Percentiles rank a stretch among this genome's conserved stretches.
Conservation (phyloP, 1,284 basidiomycete species). For the Gymnopus androsaceus region DNA sequence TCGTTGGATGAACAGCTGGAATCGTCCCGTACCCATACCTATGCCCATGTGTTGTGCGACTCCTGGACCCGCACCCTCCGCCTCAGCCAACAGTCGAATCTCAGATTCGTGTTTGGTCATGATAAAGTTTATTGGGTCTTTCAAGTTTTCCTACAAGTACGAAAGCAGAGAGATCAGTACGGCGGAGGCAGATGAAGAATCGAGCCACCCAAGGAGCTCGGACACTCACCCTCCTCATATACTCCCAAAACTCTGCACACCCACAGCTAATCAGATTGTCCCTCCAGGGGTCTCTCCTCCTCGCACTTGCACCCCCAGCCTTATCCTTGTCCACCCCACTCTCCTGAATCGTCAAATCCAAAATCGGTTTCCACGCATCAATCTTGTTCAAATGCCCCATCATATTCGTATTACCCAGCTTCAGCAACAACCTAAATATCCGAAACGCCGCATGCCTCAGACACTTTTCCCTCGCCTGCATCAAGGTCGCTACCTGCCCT, state of each 20-base stretch:
- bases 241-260: conserved; percentile 94
- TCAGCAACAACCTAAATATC: conserved; percentile 86
- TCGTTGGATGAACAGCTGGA: conserved; percentile 72
- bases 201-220: conserved; percentile 18
- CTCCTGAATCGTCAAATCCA: conserved; percentile 80
- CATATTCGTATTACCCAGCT: conserved; percentile 85
- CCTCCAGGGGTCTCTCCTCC: conserved; percentile 78
- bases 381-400: conserved; percentile 85
- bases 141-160: conserved; percentile 77
- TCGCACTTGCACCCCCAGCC: no score
- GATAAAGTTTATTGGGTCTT: conserved; percentile 81
- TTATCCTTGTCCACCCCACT: no score
- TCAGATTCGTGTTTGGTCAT: conserved; percentile 76
- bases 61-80: conserved; percentile 61
- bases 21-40: no score
- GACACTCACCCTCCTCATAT: conserved; percentile 74
- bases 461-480: conserved; percentile 88
- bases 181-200: conserved; percentile 1
- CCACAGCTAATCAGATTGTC: conserved; percentile 95
- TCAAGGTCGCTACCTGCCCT: conserved; percentile 72
- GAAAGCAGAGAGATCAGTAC: not conserved
- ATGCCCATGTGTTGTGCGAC: no score
- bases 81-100: conserved; percentile 67
- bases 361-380: conserved; percentile 80
- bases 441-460: conserved; percentile 87